Conservation (phyloP, 1,284 basidiomycete species). For the Apiotrichum gracile region DNA sequence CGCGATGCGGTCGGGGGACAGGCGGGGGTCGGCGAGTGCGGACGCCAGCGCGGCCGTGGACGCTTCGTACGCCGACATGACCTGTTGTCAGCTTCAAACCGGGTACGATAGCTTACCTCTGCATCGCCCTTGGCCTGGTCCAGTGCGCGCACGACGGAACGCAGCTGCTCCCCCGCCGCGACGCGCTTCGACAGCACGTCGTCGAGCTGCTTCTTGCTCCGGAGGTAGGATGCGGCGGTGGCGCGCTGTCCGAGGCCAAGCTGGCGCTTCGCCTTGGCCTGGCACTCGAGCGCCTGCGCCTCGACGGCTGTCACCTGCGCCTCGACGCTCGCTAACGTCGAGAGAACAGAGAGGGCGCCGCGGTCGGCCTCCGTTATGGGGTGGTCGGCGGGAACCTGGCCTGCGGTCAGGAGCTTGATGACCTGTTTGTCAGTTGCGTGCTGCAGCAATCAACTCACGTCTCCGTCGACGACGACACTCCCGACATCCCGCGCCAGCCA, state of each 20-base stretch:
- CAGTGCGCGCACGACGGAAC: constrained; percentile 69
- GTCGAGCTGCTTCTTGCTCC: constrained; percentile 72
- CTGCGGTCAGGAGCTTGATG: constrained; percentile 63
- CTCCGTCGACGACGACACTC: constrained; percentile 58
- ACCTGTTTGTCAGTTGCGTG: no score
- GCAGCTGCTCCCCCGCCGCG: constrained; percentile 65
- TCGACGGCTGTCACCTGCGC: constrained; percentile 45
- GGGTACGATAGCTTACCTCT: constrained; percentile 54
- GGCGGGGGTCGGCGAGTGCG: constrained; percentile 70
- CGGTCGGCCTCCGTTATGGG: constrained; percentile 43
- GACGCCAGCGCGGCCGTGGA: constrained; percentile 68
- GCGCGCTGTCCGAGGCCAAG: constrained; percentile 65
- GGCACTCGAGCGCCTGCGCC: constrained; percentile 66
- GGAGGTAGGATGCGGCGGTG: constrained; percentile 67
- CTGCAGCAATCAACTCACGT: no score
- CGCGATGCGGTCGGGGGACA: constrained; percentile 71
- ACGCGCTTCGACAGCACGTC: constrained; percentile 70
- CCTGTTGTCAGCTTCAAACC: constrained; percentile 49
- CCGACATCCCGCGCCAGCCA: constrained; percentile 71
- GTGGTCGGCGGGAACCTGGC: constrained; percentile 33
- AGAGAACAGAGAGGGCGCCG: constrained; percentile 36
- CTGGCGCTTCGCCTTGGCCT: constrained; percentile 59
- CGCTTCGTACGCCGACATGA: constrained; percentile 76
- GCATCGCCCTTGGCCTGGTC: constrained; percentile 83
- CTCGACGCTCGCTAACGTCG: constrained; percentile 37